Conservation (phyloP, 2,329 filamentous ascomycete species). For the Pseudocercospora crystallina region DNA sequence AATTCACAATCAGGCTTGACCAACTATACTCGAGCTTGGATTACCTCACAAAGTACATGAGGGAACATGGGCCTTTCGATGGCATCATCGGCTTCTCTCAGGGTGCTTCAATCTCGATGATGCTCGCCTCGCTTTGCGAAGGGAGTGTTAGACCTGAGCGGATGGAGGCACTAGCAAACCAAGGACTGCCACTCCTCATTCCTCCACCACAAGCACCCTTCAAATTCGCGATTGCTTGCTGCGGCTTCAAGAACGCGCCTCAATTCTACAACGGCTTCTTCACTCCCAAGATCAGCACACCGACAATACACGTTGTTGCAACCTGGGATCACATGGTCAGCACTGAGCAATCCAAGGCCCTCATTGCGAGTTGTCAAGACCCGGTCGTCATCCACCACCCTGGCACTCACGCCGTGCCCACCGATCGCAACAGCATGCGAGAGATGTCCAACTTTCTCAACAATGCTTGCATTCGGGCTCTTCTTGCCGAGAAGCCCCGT, state of each 20-base stretch:
- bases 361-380: slow-evolving; percentile 15
- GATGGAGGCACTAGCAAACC: slow-evolving; percentile 13
- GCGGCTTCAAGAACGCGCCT: slow-evolving; percentile 17
- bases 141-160: slow-evolving; percentile 16
- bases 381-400: slow-evolving; percentile 13
- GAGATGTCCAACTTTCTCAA: slow-evolving; percentile 17
- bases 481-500: not conserved
- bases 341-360: slow-evolving; percentile 9
- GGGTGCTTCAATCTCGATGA: slow-evolving; percentile 25
- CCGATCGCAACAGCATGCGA: slow-evolving; percentile 15
- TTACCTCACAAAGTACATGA: slow-evolving; percentile 19
- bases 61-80: slow-evolving; percentile 20
- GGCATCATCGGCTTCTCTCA: slow-evolving; percentile 22
- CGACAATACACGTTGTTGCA: slow-evolving; percentile 17
- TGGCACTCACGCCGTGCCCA: slow-evolving; percentile 19
- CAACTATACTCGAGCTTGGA: slow-evolving; percentile 20
- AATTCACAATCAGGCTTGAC: slow-evolving; percentile 20
- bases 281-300: slow-evolving; percentile 19
- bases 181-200: slow-evolving; percentile 16
- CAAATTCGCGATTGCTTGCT: slow-evolving; percentile 23
- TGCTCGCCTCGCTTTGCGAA: slow-evolving; percentile 26
- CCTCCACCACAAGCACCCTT: slow-evolving; percentile 22
- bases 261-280: slow-evolving; percentile 24
- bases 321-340: slow-evolving; percentile 23
- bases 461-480: slow-evolving; percentile 9